These are phyloP conservation scores for Aspergillus hancockii DNA, from an alignment of 495 filamentous ascomycete genomes.

Conservation along the genomic window DNA sequence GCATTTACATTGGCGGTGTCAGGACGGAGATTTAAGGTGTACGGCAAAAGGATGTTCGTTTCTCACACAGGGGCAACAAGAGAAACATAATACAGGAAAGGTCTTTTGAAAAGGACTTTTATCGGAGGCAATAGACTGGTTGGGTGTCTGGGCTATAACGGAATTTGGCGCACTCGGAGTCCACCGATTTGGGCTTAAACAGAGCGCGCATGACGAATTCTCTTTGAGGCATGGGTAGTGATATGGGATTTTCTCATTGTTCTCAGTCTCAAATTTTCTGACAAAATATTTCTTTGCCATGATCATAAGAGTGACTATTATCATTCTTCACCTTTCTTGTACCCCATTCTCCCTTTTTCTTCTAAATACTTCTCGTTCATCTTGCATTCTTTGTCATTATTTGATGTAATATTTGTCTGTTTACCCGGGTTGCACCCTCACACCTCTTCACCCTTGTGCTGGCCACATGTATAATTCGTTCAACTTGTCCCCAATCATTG, in stretches of 20 bases:
- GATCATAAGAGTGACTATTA: not conserved
- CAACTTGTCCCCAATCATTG: slow-evolving; percentile 31
- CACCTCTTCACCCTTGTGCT: slow-evolving; percentile 23
- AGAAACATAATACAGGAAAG: slow-evolving; percentile 8
- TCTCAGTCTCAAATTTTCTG: slow-evolving; percentile 4
- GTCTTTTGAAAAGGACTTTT: slow-evolving; percentile 3
- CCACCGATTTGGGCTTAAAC: slow-evolving; percentile 21
- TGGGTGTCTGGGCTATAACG: slow-evolving; percentile 14
- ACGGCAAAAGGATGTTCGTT: slow-evolving; percentile 11
- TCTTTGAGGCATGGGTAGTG: slow-evolving; percentile 21
- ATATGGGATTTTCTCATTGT: slow-evolving; percentile 21
- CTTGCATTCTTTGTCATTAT: slow-evolving; percentile 25
- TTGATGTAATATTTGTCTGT: slow-evolving; percentile 23
- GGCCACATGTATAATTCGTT: slow-evolving; percentile 36
- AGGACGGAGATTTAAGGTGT: slow-evolving; percentile 30
- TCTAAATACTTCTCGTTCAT: slow-evolving; percentile 22
- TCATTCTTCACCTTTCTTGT: slow-evolving; percentile 20
- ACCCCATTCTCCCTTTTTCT: slow-evolving; percentile 15
- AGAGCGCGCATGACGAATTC: slow-evolving; percentile 32
- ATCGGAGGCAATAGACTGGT: slow-evolving; percentile 21
- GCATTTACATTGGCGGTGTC: slow-evolving; percentile 38
- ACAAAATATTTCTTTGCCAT: not conserved
- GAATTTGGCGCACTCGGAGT: slow-evolving; percentile 22
- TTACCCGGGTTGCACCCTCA: slow-evolving; percentile 14
- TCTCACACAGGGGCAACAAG: slow-evolving; percentile 5